Evolutionary conservation across 306 rosid genomes (phyloP).

Genomic region (Lablab purpureus): DNA sequence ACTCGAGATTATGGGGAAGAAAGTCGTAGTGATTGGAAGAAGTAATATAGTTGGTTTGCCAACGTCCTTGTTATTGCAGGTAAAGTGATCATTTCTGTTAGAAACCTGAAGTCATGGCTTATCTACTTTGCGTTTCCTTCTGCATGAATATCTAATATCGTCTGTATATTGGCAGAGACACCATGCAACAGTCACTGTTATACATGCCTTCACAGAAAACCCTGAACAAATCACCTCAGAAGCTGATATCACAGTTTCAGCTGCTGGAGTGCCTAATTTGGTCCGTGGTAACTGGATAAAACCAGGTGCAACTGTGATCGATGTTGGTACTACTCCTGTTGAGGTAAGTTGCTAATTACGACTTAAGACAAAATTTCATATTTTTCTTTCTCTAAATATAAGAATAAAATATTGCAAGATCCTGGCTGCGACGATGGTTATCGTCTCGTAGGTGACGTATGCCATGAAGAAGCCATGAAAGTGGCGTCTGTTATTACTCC

Average conservation of each 20-base stretch:
- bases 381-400: slow-evolving; percentile 1
- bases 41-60: slow-evolving; percentile 95
- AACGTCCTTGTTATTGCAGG: slow-evolving; percentile 87
- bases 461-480: slow-evolving; percentile 76
- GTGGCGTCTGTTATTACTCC: slow-evolving; percentile 85
- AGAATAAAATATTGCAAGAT: slow-evolving; percentile 57
- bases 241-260: slow-evolving; percentile 89
- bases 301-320: slow-evolving; percentile 83
- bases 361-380: slow-evolving; percentile 18
- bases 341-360: slow-evolving; percentile 62
- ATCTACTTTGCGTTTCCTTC: not conserved
- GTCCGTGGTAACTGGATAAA: slow-evolving; percentile 94
- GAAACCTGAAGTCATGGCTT: slow-evolving; percentile 12
- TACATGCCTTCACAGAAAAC: slow-evolving; percentile 77
- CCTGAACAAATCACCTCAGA: slow-evolving; percentile 73
- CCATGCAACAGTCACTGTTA: slow-evolving; percentile 87
- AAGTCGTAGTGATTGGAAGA: slow-evolving; percentile 88
- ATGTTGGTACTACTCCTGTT: slow-evolving; percentile 87
- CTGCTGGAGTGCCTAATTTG: slow-evolving; percentile 91
- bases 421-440: slow-evolving; percentile 71
- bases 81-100: slow-evolving; percentile 29
- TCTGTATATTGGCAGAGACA: slow-evolving; percentile 69
- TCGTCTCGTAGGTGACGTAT: slow-evolving; percentile 76
- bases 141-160: slow-evolving; percentile 23
- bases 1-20: slow-evolving; percentile 77